Conservation (phyloP, 495 filamentous ascomycete species). For the Neurospora hispaniola region DNA sequence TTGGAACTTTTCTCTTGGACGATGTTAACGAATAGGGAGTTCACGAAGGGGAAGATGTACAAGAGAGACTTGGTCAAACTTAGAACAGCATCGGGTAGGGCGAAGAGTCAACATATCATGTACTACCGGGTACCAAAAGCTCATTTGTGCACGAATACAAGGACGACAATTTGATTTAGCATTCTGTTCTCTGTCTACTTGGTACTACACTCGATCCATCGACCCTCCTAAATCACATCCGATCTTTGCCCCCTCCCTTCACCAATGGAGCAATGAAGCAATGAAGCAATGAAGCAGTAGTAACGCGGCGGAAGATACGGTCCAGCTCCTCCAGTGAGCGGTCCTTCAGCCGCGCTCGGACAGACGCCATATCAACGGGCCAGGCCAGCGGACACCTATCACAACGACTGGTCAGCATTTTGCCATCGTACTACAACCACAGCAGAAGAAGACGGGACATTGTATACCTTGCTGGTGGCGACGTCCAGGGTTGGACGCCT, state of each 20-base stretch:
- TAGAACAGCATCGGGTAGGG: too few relatives aligned
- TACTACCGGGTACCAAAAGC: not conserved
- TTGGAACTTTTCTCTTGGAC: too few relatives aligned
- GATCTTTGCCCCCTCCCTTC: too few relatives aligned
- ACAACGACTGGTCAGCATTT: not conserved
- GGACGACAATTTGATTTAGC: not conserved
- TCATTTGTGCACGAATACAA: not conserved
- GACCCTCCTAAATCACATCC: too few relatives aligned
- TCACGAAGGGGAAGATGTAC: not conserved
- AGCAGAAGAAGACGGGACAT: not conserved
- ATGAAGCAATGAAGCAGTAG: not conserved
- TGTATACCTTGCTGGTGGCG: not conserved
- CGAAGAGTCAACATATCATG: not conserved
- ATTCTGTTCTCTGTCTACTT: not conserved
- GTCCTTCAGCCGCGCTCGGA: too few relatives aligned
- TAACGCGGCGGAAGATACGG: not conserved
- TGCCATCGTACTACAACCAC: not conserved
- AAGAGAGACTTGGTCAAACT: not conserved
- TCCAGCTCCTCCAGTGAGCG: not conserved
- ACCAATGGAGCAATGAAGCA: too few relatives aligned
- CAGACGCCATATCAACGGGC: not conserved
- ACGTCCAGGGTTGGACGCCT: not conserved
- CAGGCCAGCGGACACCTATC: not conserved
- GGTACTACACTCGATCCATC: too few relatives aligned
- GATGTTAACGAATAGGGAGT: too few relatives aligned